A percentile compares a stretch with the other conserved stretches of the same genome.
phyloP scores from a whole-genome alignment of 495 filamentous ascomycete genomes.

The Xylaria grammica region DNA sequence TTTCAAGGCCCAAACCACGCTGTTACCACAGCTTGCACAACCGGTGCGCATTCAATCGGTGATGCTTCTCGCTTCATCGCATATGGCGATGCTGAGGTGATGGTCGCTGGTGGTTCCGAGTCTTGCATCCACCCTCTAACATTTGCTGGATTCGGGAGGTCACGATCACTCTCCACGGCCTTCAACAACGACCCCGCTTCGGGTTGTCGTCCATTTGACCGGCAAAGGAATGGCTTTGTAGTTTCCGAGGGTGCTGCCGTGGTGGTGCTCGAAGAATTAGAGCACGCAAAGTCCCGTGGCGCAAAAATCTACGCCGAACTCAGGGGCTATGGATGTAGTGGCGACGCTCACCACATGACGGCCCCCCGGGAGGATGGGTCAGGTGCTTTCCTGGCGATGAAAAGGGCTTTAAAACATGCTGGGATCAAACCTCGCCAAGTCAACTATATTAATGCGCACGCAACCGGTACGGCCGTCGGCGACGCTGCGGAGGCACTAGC shows the following conservation, averaged over 20 bases:
- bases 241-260: constrained; percentile 92
- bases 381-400: constrained; percentile 86
- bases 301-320: constrained; percentile 89
- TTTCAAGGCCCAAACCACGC: constrained; percentile 91
- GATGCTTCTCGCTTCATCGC: constrained; percentile 91
- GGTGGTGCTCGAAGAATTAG: constrained; percentile 84
- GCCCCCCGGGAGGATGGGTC: constrained; percentile 80
- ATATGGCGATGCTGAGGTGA: constrained; percentile 88
- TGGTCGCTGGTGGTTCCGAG: constrained; percentile 93
- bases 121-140: constrained; percentile 95
- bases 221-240: constrained; percentile 82
- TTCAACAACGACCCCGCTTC: constrained; percentile 76
- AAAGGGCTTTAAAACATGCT: constrained; percentile 76
- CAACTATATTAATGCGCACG: constrained; percentile 96
- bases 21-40: constrained; percentile 92
- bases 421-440: constrained; percentile 68
- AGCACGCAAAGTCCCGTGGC: constrained; percentile 80
- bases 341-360: constrained; percentile 92
- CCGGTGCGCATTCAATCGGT: constrained; percentile 90
- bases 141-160: constrained; percentile 87
- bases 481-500: constrained; percentile 88
- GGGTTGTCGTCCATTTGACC: constrained; percentile 88
- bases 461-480: constrained; percentile 82
- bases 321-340: constrained; percentile 83
- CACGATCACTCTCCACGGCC: constrained; percentile 79